A percentile compares a stretch with the other conserved stretches of the same genome.
These are phyloP conservation scores for Brassica hybrid DNA, from an alignment of 441 rosid genomes.

Conservation along the genomic window DNA sequence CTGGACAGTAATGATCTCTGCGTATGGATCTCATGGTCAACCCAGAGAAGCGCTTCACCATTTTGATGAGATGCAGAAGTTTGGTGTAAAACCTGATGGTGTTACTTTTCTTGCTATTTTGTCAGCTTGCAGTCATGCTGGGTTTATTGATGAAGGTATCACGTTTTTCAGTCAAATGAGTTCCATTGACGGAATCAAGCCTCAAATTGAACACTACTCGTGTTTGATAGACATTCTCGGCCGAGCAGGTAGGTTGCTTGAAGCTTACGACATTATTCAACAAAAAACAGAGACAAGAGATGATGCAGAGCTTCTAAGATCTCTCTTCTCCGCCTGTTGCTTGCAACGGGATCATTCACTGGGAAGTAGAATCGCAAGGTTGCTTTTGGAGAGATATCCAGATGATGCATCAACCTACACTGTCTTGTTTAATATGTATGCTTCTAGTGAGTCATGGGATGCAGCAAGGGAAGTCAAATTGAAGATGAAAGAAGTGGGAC, in stretches of 20 bases:
- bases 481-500: conserved; percentile 62
- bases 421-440: conserved; percentile 56
- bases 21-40: conserved; percentile 71
- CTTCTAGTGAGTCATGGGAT: conserved; percentile 66
- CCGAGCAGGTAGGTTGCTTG: conserved; percentile 61
- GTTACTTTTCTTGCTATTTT: conserved; percentile 67
- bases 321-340: conserved; percentile 65
- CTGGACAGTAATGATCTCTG: conserved; percentile 79
- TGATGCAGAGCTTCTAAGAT: conserved; percentile 56
- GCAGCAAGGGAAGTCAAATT: conserved; percentile 55
- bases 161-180: conserved; percentile 55
- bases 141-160: conserved; percentile 62
- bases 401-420: conserved; percentile 54
- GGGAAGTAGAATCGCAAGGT: conserved; percentile 54
- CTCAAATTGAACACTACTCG: conserved; percentile 58
- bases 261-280: conserved; percentile 59
- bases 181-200: conserved; percentile 45
- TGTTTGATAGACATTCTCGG: conserved; percentile 79
- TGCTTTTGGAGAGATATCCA: conserved; percentile 49
- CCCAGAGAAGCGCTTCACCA: conserved; percentile 58
- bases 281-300: conserved; percentile 44
- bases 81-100: conserved; percentile 58
- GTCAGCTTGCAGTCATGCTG: conserved; percentile 75
- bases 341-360: conserved; percentile 47
- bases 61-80: conserved; percentile 57